Evolutionary conservation across 331 rosid species (phyloP).

Genomic region (Telfairia occidentalis): DNA sequence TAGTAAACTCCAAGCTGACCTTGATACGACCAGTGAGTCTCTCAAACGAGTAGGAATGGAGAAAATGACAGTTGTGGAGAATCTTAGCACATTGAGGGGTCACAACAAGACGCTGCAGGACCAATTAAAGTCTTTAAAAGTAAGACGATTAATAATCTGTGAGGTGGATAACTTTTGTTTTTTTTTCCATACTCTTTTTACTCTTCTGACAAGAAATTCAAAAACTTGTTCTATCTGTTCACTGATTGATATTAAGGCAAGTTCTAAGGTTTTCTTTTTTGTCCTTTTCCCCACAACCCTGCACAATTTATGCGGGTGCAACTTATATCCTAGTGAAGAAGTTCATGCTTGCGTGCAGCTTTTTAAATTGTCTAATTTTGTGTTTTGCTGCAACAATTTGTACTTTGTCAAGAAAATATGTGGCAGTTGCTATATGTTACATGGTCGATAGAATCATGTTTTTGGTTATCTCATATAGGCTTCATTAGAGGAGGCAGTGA

Average conservation of each 20-base stretch:
- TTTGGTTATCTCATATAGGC: constrained; percentile 29
- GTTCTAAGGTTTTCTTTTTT: neutral
- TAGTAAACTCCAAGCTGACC: constrained; percentile 59
- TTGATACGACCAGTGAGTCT: constrained; percentile 48
- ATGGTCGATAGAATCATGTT: neutral
- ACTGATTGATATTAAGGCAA: neutral
- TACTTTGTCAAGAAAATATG: neutral
- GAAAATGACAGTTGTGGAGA: constrained; percentile 67
- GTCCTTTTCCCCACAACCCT: neutral
- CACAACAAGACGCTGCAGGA: constrained; percentile 75
- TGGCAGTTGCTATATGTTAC: neutral
- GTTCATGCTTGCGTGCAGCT: neutral
- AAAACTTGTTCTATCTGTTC: neutral
- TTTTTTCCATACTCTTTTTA: neutral
- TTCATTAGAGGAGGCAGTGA: constrained; percentile 48
- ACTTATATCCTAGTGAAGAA: neutral
- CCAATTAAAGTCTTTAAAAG: constrained; percentile 53
- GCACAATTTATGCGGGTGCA: neutral
- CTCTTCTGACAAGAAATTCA: neutral
- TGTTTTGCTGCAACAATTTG: neutral
- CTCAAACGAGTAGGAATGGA: constrained; percentile 64
- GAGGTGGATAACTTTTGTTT: neutral
- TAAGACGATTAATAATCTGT: constrained; percentile 18
- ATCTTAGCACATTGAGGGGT: constrained; percentile 58
- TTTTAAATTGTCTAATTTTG: neutral